A percentile compares a stretch with the other conserved stretches of the same genome.
Conservation (phyloP, 371 early-diverging fungal genomes). For the Mortierella sp. region DNA sequence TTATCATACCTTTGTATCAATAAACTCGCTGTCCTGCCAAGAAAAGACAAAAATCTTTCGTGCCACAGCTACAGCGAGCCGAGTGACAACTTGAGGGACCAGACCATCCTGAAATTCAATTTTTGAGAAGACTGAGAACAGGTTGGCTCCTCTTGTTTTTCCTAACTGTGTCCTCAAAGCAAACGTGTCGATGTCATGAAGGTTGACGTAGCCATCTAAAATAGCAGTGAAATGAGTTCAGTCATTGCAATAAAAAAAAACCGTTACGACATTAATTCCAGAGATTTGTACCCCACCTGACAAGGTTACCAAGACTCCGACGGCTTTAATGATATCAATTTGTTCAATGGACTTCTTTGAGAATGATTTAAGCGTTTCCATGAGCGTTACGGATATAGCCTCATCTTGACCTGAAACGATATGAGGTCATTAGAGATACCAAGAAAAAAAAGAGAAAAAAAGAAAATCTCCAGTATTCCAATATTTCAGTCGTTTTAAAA, state of each 20-base stretch:
- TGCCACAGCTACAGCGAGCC: conserved; percentile 81
- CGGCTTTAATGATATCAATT: conserved; percentile 82
- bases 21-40: conserved; percentile 85
- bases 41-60: conserved; percentile 79
- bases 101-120: conserved; percentile 74
- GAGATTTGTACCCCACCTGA: conserved; percentile 63
- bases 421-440: background rate
- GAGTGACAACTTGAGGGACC: conserved; percentile 80
- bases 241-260: background rate
- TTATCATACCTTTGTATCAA: conserved; percentile 63
- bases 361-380: conserved; percentile 78
- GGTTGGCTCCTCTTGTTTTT: conserved; percentile 80
- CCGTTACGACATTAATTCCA: no score
- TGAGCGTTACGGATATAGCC: conserved; percentile 64
- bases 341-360: conserved; percentile 81
- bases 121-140: conserved; percentile 81
- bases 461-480: no score
- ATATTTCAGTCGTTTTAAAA: background rate
- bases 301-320: conserved; percentile 79
- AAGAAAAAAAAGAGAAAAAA: no score
- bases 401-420: conserved; percentile 42
- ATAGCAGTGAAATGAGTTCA: background rate
- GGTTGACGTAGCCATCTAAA: conserved; percentile 77
- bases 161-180: conserved; percentile 74
- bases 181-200: conserved; percentile 82